Evolutionary conservation across 495 filamentous ascomycete species (phyloP).

Genomic region (Astrothelium macrocarpum): DNA sequence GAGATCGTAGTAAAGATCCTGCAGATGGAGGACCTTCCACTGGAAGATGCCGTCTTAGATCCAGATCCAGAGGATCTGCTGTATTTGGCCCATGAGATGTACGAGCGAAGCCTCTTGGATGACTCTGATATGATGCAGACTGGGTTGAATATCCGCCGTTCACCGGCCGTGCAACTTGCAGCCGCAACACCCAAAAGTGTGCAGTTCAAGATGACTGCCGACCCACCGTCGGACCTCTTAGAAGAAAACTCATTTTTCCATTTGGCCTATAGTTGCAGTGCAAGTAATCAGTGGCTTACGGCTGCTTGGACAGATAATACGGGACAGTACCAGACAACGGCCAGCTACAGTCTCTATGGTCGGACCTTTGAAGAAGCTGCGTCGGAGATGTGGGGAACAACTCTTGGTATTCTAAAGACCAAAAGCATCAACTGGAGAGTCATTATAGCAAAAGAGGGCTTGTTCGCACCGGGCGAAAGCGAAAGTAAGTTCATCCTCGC

Average conservation of each 20-base stretch:
- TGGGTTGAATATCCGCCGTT: conserved; percentile 36
- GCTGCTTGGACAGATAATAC: conserved; percentile 87
- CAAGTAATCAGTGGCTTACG: conserved; percentile 77
- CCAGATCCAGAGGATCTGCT: conserved; percentile 56
- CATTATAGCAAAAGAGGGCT: conserved; percentile 8
- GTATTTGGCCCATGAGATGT: conserved; percentile 71
- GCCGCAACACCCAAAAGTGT: conserved; percentile 60
- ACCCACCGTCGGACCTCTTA: conserved; percentile 61
- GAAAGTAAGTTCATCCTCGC: conserved; percentile 32
- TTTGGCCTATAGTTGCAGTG: conserved; percentile 71
- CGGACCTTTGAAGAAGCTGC: conserved; percentile 51
- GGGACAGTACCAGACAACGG: conserved; percentile 64
- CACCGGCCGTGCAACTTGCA: conserved; percentile 69
- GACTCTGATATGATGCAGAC: conserved; percentile 36
- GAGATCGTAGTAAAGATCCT: conserved; percentile 80
- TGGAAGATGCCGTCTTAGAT: conserved; percentile 54
- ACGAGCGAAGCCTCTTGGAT: conserved; percentile 62
- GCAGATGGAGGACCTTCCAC: conserved; percentile 60
- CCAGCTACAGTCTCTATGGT: conserved; percentile 59
- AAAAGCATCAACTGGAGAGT: conserved; percentile 12
- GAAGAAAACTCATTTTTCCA: conserved; percentile 79
- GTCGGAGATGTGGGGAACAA: conserved; percentile 65
- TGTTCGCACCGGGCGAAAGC: conserved; percentile 39
- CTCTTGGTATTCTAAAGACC: background rate
- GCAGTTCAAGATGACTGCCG: conserved; percentile 64